These are phyloP conservation scores for Oryza nivara DNA, from an alignment of 176 grass and related monocot genomes.

Conservation along the genomic window DNA sequence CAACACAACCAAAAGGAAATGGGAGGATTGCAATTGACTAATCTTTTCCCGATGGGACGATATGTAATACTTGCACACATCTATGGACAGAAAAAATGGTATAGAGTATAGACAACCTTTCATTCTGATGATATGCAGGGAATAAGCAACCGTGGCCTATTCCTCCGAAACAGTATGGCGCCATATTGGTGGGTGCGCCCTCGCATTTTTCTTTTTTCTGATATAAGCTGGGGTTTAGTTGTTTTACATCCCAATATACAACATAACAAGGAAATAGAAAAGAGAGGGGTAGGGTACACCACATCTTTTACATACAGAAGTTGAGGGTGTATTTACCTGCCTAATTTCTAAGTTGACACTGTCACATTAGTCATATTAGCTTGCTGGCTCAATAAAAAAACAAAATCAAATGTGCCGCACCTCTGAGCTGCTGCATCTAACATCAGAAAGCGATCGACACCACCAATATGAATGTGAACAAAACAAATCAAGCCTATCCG, in stretches of 20 bases:
- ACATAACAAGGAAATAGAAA: constrained; percentile 7
- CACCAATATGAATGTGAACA: constrained; percentile 44
- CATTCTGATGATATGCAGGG: background rate
- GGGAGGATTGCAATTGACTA: background rate
- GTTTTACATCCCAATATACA: constrained; percentile 52
- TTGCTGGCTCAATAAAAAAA: constrained; percentile 41
- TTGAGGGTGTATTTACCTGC: constrained; percentile 21
- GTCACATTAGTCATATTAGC: constrained; percentile 29
- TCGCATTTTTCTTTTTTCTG: background rate
- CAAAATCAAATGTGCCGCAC: constrained; percentile 46
- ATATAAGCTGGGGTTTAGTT: background rate
- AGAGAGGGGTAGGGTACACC: background rate
- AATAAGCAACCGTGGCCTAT: background rate
- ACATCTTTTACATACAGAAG: constrained; percentile 48
- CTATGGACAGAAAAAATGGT: background rate
- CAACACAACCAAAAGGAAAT: background rate
- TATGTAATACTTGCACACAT: background rate
- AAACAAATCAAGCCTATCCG: constrained; percentile 23
- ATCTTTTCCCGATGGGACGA: background rate
- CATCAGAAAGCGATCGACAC: constrained; percentile 28
- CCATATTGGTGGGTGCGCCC: background rate
- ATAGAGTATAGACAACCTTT: background rate
- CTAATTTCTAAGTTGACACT: constrained; percentile 31
- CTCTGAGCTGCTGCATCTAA: constrained; percentile 31
- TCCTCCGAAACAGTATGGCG: constrained; percentile 12